Base-by-base conservation (phyloP, 192 early-diverging fungal species). In the Phlyctochytrium arcticum region DNA sequence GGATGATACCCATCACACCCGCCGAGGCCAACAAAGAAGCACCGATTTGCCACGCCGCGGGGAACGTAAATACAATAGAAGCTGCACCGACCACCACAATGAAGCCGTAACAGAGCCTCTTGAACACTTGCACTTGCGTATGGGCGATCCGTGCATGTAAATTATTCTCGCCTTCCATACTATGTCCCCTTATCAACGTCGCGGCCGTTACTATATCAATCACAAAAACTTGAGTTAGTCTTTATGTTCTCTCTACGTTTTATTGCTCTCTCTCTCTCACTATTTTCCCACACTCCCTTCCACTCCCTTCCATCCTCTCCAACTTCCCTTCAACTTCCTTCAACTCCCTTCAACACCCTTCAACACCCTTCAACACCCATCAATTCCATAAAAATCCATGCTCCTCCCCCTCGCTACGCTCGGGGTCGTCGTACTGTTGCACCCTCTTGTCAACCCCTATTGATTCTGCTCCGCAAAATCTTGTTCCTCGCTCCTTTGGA, bases 1-100 rank as follows among this genome's bases (percentile, higher is more conserved):
- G 12, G 27, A 69, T 55, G 37, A 69, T 69, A 3, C 67, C 67
- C 59, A 69, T 60, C 36, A 69, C 36, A 7, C 67, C 67, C 3
- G 67, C 67, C 2, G 59, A 62, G 1, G 67, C 67, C 12, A 69
- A 59, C 1, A 69, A 39, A 0, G 67, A 69, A 15, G 67, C 67
- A 19, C 67, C 67, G 36, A 69, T 69, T 31, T 69, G 58, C 67
- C 67, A 69, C 3, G 67, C 67, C 19, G 59, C 48, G 12, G 67
- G 67, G 33, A 69, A 69, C 5, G 36, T 23, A 30, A 58, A 60
- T 4, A 69, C 67, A 36, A 60, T 69, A 34, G 48, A 61, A 33
- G 67, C 67, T 59, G 37, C 29, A 19, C 49, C 50, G 30, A 69
- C 54, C 5, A 69, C 36, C 8, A 29, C 51, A 9, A 69, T 49